These are phyloP conservation scores for Botrytis sinoallii DNA, from an alignment of 2,329 filamentous ascomycete species.

Conservation along the genomic window DNA sequence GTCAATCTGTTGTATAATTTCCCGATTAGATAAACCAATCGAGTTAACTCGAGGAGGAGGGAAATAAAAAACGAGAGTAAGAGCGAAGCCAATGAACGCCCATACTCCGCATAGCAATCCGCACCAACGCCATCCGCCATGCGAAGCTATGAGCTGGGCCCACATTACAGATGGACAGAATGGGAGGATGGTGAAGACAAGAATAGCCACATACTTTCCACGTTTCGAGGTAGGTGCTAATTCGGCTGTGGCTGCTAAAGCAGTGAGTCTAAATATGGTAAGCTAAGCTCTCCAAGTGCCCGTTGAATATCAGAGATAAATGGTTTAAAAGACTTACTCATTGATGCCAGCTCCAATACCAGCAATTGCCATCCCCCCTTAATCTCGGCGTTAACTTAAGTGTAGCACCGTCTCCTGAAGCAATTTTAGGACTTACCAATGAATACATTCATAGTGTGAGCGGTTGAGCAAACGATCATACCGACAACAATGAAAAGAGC, in stretches of 20 bases:
- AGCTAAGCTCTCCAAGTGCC: not conserved
- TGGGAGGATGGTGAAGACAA: constrained; percentile 59
- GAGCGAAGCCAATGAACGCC: constrained; percentile 49
- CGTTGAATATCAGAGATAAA: not conserved
- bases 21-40: constrained; percentile 39
- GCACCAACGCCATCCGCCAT: constrained; percentile 52
- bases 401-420: too few relatives aligned
- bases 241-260: constrained; percentile 65
- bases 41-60: constrained; percentile 48
- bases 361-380: constrained; percentile 52
- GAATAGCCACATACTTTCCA: constrained; percentile 55
- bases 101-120: constrained; percentile 53
- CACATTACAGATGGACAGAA: constrained; percentile 61
- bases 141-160: constrained; percentile 52
- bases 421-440: constrained; percentile 46
- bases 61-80: constrained; percentile 52
- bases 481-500: constrained; percentile 53
- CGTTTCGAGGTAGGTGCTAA: constrained; percentile 65
- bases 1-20: constrained; percentile 47
- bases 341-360: constrained; percentile 67
- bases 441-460: constrained; percentile 57
- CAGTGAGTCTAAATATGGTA: constrained; percentile 56
- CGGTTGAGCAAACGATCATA: constrained; percentile 57
- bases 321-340: constrained; percentile 40
- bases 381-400: not conserved